Conservation (phyloP, 2,329 filamentous ascomycete species). For the Podosphaera leucotricha region DNA sequence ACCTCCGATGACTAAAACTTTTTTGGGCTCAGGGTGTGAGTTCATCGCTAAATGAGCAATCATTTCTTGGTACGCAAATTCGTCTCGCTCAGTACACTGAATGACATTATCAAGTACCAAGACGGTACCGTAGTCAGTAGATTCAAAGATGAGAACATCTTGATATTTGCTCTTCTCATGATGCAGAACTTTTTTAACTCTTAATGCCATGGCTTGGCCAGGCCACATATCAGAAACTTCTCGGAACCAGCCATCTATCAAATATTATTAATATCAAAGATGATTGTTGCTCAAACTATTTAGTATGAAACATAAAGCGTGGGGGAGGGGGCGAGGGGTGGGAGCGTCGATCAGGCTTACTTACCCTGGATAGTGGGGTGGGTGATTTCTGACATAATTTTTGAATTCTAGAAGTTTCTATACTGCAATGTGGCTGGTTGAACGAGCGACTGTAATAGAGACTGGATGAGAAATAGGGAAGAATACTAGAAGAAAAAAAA, state of each 20-base stretch:
- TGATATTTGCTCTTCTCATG: conserved; percentile 99
- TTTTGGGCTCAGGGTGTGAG: conserved; percentile 94
- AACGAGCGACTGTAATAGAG: too few relatives aligned
- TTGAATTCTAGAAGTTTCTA: too few relatives aligned
- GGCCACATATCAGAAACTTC: conserved; percentile 99
- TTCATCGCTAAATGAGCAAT: conserved; percentile 97
- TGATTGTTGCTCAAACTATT: too few relatives aligned
- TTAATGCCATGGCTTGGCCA: conserved; percentile 92
- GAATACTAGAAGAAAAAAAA: too few relatives aligned
- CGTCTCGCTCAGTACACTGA: conserved; percentile 93
- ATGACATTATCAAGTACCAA: conserved; percentile 97
- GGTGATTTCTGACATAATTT: conserved; percentile 27
- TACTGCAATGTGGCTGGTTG: too few relatives aligned
- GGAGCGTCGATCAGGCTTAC: conserved; percentile 10
- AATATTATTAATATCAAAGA: conserved; percentile 1
- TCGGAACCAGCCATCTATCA: conserved; percentile 95
- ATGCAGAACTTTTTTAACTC: conserved; percentile 92
- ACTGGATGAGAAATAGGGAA: too few relatives aligned
- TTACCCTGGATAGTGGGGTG: conserved; percentile 35
- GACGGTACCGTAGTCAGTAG: conserved; percentile 85
- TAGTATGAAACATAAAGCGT: too few relatives aligned
- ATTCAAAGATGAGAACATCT: conserved; percentile 97
- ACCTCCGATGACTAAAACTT: conserved; percentile 92
- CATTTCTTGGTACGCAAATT: conserved; percentile 99
- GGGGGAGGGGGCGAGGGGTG: too few relatives aligned